These are phyloP conservation scores for Allium fistulosum DNA, from an alignment of 106 monocot species.

Conservation along the genomic window DNA sequence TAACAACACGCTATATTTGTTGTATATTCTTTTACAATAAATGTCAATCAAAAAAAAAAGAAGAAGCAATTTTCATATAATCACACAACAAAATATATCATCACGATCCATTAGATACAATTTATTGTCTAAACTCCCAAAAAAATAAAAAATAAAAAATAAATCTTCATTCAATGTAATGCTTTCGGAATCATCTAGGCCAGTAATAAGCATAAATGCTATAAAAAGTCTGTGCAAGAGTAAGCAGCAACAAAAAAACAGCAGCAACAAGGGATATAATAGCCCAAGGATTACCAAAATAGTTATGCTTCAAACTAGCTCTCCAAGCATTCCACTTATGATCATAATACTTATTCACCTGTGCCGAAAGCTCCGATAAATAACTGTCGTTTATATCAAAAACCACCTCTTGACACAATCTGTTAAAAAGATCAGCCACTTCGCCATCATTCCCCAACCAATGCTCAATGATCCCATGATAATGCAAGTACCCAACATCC, in stretches of 20 bases:
- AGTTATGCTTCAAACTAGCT: conserved; percentile 42
- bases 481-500: conserved; percentile 49
- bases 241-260: conserved; percentile 37
- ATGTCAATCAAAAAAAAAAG: too few relatives aligned
- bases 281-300: conserved; percentile 52
- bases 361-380: conserved; percentile 29
- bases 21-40: too few relatives aligned
- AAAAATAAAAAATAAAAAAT: too few relatives aligned
- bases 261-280: conserved; percentile 51
- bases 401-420: conserved; percentile 49
- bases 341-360: conserved; percentile 43
- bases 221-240: conserved; percentile 38
- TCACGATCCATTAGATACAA: too few relatives aligned
- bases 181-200: not conserved
- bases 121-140: too few relatives aligned
- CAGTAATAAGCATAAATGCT: conserved; percentile 39
- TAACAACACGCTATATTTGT: too few relatives aligned
- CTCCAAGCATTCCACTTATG: conserved; percentile 41
- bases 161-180: too few relatives aligned
- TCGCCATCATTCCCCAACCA: conserved; percentile 43
- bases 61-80: too few relatives aligned
- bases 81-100: too few relatives aligned
- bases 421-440: conserved; percentile 53
- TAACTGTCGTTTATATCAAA: conserved; percentile 46
- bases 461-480: conserved; percentile 45